Percentiles rank a stretch among this genome's conserved stretches.
phyloP scores from a whole-genome alignment of 805 yeast species.

The Candida nitratophila region DNA sequence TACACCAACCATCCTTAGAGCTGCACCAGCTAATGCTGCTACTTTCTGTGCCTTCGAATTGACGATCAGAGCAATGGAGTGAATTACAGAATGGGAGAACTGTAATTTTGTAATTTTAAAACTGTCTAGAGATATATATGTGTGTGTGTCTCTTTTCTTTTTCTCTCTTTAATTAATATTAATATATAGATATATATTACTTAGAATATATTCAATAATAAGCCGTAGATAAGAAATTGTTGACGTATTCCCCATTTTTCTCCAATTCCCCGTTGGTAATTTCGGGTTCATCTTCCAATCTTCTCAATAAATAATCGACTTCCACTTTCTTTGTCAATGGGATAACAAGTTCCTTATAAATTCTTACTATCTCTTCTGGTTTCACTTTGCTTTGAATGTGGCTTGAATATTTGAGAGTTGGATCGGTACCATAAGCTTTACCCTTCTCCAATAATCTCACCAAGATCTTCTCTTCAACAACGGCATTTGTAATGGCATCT shows the following conservation, averaged over 20 bases:
- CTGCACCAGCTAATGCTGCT: slow-evolving; percentile 97
- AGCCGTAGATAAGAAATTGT: slow-evolving; percentile 17
- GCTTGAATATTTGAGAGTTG: slow-evolving; percentile 66
- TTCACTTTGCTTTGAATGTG: slow-evolving; percentile 65
- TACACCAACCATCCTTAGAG: slow-evolving; percentile 85
- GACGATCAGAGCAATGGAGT: slow-evolving; percentile 62
- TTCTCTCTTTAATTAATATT: neutral
- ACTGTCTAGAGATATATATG: too few relatives aligned
- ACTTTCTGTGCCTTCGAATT: slow-evolving; percentile 92
- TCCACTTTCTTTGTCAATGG: slow-evolving; percentile 95
- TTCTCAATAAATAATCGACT: slow-evolving; percentile 78
- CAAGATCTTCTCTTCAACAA: slow-evolving; percentile 79
- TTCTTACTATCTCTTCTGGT: slow-evolving; percentile 73
- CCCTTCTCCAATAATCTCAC: slow-evolving; percentile 76
- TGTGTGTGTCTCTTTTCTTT: too few relatives aligned
- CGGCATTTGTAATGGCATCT: slow-evolving; percentile 75
- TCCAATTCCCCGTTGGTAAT: slow-evolving; percentile 21
- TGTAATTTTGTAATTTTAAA: too few relatives aligned
- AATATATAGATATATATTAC: neutral
- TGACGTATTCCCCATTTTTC: slow-evolving; percentile 15
- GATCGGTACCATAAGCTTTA: slow-evolving; percentile 81
- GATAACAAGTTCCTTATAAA: slow-evolving; percentile 83
- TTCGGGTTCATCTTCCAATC: slow-evolving; percentile 53
- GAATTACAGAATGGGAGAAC: too few relatives aligned
- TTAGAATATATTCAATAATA: slow-evolving; percentile 5